Evolutionary conservation across 1,284 basidiomycete genomes (phyloP).

Genomic region (Xerocomus amazonicus): DNA sequence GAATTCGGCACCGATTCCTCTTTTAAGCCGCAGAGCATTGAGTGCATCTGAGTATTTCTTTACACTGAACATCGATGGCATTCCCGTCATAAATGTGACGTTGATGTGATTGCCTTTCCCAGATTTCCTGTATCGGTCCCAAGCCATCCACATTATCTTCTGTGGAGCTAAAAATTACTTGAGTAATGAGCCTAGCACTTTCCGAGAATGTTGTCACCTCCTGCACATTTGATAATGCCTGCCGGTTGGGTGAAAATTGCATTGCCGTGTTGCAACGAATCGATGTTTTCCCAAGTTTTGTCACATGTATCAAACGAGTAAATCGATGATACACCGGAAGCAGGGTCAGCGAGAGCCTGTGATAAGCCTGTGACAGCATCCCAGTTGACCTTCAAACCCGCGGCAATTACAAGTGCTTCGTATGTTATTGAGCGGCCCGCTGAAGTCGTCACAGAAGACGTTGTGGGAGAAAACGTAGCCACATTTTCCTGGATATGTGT

Average conservation of each 20-base stretch:
- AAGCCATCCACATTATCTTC: conserved; percentile 96
- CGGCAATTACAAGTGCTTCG: conserved; percentile 85
- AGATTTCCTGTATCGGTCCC: conserved; percentile 68
- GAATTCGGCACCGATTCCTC: conserved; percentile 80
- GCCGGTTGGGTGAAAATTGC: conserved; percentile 96
- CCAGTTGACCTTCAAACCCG: conserved; percentile 87
- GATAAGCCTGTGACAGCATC: conserved; percentile 74
- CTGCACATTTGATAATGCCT: conserved; percentile 94
- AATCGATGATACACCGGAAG: conserved; percentile 87
- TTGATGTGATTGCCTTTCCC: conserved; percentile 58
- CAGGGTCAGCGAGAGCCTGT: conserved; percentile 73
- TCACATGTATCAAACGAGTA: conserved; percentile 89
- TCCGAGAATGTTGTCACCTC: conserved; percentile 49
- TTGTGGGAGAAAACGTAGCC: conserved; percentile 69
- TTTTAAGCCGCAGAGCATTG: conserved; percentile 72
- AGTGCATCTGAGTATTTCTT: conserved; percentile 91
- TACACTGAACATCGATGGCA: conserved; percentile 90
- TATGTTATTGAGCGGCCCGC: conserved; percentile 76
- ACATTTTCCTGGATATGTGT: conserved; percentile 76
- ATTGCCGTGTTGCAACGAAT: conserved; percentile 70
- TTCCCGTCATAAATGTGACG: conserved; percentile 88
- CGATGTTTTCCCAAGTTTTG: conserved; percentile 82
- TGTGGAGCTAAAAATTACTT: conserved; percentile 62
- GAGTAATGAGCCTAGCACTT: neutral
- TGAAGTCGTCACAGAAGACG: conserved; percentile 70